Evolutionary conservation across 768 basidiomycete genomes (phyloP).

Genomic region (Serendipita sp.): DNA sequence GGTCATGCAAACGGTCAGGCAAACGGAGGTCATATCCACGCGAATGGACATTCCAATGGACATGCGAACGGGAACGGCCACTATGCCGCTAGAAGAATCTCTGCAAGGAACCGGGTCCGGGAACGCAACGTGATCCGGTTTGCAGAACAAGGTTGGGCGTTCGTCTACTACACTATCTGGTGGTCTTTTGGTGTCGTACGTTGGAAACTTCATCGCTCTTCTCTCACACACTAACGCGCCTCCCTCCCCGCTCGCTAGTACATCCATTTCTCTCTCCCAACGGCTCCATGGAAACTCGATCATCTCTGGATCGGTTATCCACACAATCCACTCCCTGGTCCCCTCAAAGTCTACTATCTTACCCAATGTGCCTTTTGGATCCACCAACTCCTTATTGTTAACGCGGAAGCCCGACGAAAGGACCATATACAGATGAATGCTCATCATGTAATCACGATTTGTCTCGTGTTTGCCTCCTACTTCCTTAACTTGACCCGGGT

Average conservation of each 20-base stretch:
- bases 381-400: constrained; percentile 81
- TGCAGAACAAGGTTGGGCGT: constrained; percentile 88
- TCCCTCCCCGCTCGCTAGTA: constrained; percentile 36
- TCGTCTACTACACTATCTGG: constrained; percentile 60
- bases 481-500: constrained; percentile 71
- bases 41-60: constrained; percentile 2
- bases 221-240: constrained; percentile 10
- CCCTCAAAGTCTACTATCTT: constrained; percentile 82
- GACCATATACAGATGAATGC: constrained; percentile 94
- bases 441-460: constrained; percentile 82
- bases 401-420: constrained; percentile 80
- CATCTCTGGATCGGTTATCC: constrained; percentile 73
- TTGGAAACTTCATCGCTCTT: constrained; percentile 14
- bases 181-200: constrained; percentile 72
- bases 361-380: constrained; percentile 75
- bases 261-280: constrained; percentile 58
- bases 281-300: constrained; percentile 40
- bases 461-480: constrained; percentile 65
- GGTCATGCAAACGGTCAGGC: constrained; percentile 11
- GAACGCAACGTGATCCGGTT: constrained; percentile 69
- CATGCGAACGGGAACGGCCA: background rate
- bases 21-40: constrained; percentile 16
- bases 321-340: constrained; percentile 57
- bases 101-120: constrained; percentile 29
- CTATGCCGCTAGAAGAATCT: background rate